Evolutionary conservation across 208 protist species (phyloP).

Genomic region (Trypanosoma rangeli): DNA sequence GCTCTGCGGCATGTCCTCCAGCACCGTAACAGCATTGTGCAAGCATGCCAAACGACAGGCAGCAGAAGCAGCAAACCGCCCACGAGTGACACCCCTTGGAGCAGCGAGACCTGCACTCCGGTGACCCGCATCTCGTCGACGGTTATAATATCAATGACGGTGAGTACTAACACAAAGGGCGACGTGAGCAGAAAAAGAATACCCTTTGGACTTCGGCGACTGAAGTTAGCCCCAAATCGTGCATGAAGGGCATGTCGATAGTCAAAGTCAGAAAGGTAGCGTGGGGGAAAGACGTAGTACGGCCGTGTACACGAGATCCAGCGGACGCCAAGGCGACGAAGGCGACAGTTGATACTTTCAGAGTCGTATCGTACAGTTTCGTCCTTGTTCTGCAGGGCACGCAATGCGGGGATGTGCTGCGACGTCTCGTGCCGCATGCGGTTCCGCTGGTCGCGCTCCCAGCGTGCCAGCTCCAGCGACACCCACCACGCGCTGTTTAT

Average conservation of each 20-base stretch:
- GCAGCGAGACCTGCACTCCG: conserved; percentile 14
- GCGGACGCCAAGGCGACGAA: conserved; percentile 20
- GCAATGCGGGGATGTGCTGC: too few relatives aligned
- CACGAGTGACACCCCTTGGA: conserved; percentile 25
- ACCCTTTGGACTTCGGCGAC: conserved; percentile 6
- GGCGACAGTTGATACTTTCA: conserved; percentile 15
- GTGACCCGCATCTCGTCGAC: conserved; percentile 13
- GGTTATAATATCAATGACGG: conserved; percentile 24
- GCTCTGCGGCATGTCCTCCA: conserved; percentile 13
- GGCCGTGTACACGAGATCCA: conserved; percentile 25
- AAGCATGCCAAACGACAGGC: conserved; percentile 17
- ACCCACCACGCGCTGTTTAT: conserved; percentile 27
- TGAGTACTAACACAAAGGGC: conserved; percentile 28
- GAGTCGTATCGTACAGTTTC: neutral
- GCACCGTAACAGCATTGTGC: neutral
- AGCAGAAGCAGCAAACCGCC: conserved; percentile 22
- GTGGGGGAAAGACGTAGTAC: conserved; percentile 20
- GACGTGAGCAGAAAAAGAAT: conserved; percentile 18
- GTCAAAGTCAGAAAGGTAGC: conserved; percentile 25
- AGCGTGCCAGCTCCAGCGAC: conserved; percentile 12
- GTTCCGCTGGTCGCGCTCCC: neutral
- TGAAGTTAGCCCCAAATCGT: conserved; percentile 1
- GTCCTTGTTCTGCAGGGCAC: too few relatives aligned
- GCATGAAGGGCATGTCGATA: conserved; percentile 21
- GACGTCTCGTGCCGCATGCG: neutral